Evolutionary conservation across 2,329 filamentous ascomycete genomes (phyloP), one percentile per base, ranked within the genome.

Genomic region (Cytospora paraplurivora): DNA sequence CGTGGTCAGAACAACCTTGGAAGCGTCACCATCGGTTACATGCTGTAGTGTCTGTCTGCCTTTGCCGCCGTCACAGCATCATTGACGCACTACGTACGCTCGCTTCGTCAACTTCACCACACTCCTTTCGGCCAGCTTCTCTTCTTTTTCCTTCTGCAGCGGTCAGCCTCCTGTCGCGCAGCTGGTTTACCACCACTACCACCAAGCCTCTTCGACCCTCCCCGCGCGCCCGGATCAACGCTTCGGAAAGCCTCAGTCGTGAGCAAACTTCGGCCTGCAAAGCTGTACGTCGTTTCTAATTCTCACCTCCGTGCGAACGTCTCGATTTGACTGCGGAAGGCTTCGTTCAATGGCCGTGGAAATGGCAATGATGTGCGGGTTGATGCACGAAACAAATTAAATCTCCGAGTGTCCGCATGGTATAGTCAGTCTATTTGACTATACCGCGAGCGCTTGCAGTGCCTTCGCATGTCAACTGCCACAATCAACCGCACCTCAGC

Each of bases 321-420:
- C 17, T 47, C 38, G 35, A 37, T 34, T 53, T 57, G 51, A 51
- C 41, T 38, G 47, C 41, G 59, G 41, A 50, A 62, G 38, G 37
- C 58, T 52, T 19, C 60, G 35, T 19, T 19, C 47, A 38, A 55
- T 55, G 61, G 63, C 53, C 32, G 58, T 52, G 27, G 53, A 21
- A 54, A 50, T 54, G 51, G 58, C 47, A 50, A 49, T 19, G 51
- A 61, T 61, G 53, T 59, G 63, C 63, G 51, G 59, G 59, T 21
- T 62, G 64, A 44, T 55, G 64, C 64, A 64, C 49, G 58, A 64
- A 49, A 49, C 62, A 61, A 32, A 57, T 66, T 61, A 64, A 61
- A 66, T 66, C 57, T 59, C 64, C 64, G 64, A 64, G 50, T 62
- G 41, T 61, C 52, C 33, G 37, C 47, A 59, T 21, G 61, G 44